These are phyloP conservation scores for Trichoderma hamatum DNA, from an alignment of 2,329 filamentous ascomycete species.

Conservation along the genomic window DNA sequence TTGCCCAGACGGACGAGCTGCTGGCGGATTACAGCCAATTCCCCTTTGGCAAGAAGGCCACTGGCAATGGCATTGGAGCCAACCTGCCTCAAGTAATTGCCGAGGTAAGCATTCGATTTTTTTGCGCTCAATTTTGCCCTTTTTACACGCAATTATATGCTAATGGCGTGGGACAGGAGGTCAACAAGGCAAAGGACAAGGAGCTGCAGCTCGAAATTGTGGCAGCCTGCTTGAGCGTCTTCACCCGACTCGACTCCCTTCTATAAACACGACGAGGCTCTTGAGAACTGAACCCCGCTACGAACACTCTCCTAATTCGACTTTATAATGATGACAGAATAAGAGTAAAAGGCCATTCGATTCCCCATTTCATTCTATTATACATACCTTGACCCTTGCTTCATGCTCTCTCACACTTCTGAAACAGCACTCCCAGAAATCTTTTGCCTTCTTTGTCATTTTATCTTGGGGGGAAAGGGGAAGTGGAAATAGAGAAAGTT, in stretches of 20 bases:
- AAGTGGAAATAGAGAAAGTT: neutral
- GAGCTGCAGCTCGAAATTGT: constrained; percentile 97
- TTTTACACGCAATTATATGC: neutral
- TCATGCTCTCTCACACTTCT: neutral
- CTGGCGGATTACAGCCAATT: constrained; percentile 96
- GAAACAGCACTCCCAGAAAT: neutral
- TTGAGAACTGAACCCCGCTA: constrained; percentile 4
- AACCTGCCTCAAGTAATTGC: constrained; percentile 86
- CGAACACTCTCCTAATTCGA: constrained; percentile 14
- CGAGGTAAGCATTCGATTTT: constrained; percentile 57
- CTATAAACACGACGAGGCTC: constrained; percentile 58
- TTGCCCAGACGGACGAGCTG: constrained; percentile 95
- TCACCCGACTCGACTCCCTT: constrained; percentile 94
- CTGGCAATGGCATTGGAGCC: constrained; percentile 80
- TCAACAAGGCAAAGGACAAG: constrained; percentile 84
- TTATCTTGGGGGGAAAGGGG: constrained; percentile 2
- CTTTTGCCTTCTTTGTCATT: constrained; percentile 17
- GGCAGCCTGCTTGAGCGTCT: constrained; percentile 93
- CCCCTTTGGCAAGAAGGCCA: constrained; percentile 87
- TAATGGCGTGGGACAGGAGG: constrained; percentile 56
- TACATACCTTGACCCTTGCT: neutral
- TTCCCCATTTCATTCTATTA: constrained; percentile 1
- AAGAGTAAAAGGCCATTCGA: constrained; percentile 13
- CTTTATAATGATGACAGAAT: constrained; percentile 17
- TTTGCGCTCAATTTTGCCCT: neutral